Base-by-base conservation (phyloP, 108 stramenopile genomes). In the Nitzschia putrida region DNA sequence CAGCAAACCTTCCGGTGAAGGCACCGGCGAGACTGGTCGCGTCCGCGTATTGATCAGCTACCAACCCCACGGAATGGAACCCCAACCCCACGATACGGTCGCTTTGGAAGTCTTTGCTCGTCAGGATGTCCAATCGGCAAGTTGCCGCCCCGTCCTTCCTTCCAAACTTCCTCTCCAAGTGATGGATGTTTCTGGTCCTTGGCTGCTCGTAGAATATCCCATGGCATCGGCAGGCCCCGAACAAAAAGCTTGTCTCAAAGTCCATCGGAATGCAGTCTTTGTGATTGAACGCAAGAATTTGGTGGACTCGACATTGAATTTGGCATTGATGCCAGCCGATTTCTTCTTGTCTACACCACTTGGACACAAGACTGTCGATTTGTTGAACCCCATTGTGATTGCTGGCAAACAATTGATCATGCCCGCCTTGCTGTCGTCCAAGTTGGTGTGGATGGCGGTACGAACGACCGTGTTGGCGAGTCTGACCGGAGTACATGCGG, bases 41-140 rank as follows among this genome's bases (percentile, higher is more conserved):
- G 85, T 91, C n/a, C 80, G 87, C 51, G 69, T 94, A 14, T 54
- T 88, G 10, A 74, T 94, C 16, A 88, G 88, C 9, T 94, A 94
- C 56, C 69, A 80, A 16, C 89, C 92, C 1, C 66, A 85, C 66
- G 92, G 92, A 26, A 80, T 94, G 78, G 45, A 78, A 47, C 92
- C 92, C 0, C 81, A 87, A 61, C 68, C 29, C 5, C 71, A 86
- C 58, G 92, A 94, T 71, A 66, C 87, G 26, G 89, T 90, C 7
- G 88, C 89, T 10, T 80, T 94, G 25, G 92, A 94, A 71, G 81
- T 85, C 1, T 94, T 91, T 80, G 92, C 92, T 11, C 70, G 92
- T 20, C 89, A 86, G 40, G 73, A 81, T 45, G 52, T 63, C 16
- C 20, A 53, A 25, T 41, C 72, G 21, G 53, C 68, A 20, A 79